phyloP scores from a whole-genome alignment of 2,329 filamentous ascomycete genomes.

The Cladosporium sp. region DNA sequence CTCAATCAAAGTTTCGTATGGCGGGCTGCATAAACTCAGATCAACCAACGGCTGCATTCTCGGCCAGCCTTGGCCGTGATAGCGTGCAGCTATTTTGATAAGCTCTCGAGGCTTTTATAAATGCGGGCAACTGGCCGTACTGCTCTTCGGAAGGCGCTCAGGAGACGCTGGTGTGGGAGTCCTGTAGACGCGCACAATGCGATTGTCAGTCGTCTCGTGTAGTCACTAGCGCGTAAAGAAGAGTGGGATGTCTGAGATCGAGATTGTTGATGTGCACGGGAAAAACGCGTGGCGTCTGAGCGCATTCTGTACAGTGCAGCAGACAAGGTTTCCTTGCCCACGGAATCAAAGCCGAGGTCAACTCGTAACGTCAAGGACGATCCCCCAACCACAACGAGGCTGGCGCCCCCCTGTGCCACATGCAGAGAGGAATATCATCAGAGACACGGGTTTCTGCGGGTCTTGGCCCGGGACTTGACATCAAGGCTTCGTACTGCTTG shows the following conservation, averaged over 20 bases:
- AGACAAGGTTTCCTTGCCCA: background rate
- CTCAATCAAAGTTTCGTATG: conserved; percentile 1
- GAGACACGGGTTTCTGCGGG: background rate
- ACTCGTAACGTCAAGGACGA: background rate
- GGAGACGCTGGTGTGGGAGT: background rate
- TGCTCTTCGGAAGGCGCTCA: background rate
- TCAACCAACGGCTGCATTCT: background rate
- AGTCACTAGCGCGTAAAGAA: background rate
- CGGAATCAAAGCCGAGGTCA: background rate
- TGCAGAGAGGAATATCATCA: background rate
- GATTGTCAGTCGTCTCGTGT: background rate
- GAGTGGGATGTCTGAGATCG: background rate
- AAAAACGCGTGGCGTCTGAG: background rate
- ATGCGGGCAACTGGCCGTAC: background rate
- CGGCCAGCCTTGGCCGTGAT: background rate
- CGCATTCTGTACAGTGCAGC: background rate
- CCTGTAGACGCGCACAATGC: background rate
- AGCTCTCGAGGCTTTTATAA: background rate
- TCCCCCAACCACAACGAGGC: background rate
- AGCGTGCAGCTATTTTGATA: background rate
- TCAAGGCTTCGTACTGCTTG: conserved; percentile 1
- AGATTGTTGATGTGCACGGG: background rate
- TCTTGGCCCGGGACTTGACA: background rate
- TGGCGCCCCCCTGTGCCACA: background rate
- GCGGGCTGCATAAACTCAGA: background rate